A percentile compares a stretch with the other conserved stretches of the same genome.
phyloP scores from a whole-genome alignment of 768 basidiomycete species.

The Tulasnella sp. region DNA sequence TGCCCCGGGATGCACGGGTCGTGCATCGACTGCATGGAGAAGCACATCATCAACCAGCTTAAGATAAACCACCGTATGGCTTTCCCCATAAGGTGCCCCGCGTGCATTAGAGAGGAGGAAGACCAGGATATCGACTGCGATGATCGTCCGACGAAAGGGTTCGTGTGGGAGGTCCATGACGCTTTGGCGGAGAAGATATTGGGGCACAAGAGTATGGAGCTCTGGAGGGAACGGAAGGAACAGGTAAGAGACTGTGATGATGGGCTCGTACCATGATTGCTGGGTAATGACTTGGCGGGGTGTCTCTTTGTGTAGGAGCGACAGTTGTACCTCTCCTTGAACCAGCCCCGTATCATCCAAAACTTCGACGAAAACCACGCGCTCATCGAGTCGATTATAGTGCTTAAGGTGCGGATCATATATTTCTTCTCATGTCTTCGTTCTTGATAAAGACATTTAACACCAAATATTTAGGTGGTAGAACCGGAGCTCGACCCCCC shows the following conservation, averaged over 20 bases:
- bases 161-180: background rate
- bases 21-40: background rate
- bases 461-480: background rate
- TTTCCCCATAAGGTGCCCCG: background rate
- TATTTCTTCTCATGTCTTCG: background rate
- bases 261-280: too few relatives aligned
- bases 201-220: background rate
- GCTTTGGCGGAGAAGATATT: background rate
- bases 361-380: background rate
- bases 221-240: background rate
- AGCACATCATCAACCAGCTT: background rate
- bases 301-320: background rate
- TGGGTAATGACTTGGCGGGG: too few relatives aligned
- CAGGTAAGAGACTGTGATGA: background rate
- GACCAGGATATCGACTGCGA: background rate
- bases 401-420: background rate
- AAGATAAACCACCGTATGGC: background rate
- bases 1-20: background rate
- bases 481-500: background rate
- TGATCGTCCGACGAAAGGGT: background rate
- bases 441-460: background rate
- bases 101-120: background rate
- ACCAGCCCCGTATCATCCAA: background rate
- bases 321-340: background rate
- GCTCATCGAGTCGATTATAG: background rate